Evolutionary conservation across 75 land plant species (phyloP), one percentile per base, ranked within the genome.

Genomic region (Larix kaempferi): DNA sequence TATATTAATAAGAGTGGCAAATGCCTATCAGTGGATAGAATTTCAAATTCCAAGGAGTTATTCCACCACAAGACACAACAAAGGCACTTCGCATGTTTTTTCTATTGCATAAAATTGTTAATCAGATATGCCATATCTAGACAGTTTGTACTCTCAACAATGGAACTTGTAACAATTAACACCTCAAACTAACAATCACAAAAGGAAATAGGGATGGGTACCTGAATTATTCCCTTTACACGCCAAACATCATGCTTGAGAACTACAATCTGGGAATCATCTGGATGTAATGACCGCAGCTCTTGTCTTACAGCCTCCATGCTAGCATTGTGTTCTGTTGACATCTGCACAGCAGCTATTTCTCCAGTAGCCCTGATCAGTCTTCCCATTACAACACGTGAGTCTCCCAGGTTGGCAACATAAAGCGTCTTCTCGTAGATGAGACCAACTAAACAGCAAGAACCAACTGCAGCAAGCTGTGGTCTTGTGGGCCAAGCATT

Each of bases 191-290:
- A 49, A 49, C 54, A 49, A 49, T 49, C 54, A 49, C 54, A 11
- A 49, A 49, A 49, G 54, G 2, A 49, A 49, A 49, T 49, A 10
- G 14, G 55, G 54, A 60, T 1, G 64, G 65, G 65, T 59, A 94
- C 98, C 89, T 97, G 98, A 61, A 97, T 95, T 3, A 95, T 87
- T 77, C 99, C 99, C 78, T 93, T 97, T 52, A 97, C 84, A 16
- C 98, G 91, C 99, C 99, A 97, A 11, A 87, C 98, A 4, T 92
- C 93, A 75, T 93, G 88, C 75, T 89, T 96, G 56, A 88, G 52
- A 66, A 92, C 86, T 29, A 93, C 94, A 80, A 97, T 93, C 25
- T 86, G 87, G 2, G 90, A 73, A 81, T 96, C 99, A 85, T 97
- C 92, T 21, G 95, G 95, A 82, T 95, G 94, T 78, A 76, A 57